Conservation (phyloP, 257 asterid genomes). For the Fraxinus excelsior region DNA sequence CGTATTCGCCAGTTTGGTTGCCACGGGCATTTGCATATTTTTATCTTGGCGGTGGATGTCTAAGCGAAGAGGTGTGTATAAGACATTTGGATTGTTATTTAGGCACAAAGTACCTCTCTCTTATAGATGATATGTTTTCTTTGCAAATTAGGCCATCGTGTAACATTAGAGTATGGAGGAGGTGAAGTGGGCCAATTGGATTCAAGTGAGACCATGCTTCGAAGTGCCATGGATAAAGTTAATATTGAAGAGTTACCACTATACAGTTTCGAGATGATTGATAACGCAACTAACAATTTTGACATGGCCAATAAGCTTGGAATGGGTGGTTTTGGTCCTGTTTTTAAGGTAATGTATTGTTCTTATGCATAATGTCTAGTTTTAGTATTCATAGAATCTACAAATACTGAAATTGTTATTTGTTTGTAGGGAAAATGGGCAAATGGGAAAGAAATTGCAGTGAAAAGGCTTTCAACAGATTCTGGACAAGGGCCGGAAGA, state of each 20-base stretch:
- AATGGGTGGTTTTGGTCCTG: constrained; percentile 51
- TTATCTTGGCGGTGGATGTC: constrained; percentile 1
- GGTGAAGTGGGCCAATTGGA: constrained; percentile 4
- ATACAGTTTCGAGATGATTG: constrained; percentile 31
- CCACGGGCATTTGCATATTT: neutral
- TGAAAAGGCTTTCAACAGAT: constrained; percentile 11
- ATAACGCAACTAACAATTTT: constrained; percentile 37
- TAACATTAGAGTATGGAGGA: neutral
- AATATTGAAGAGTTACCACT: constrained; percentile 42
- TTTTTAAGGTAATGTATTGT: constrained; percentile 33
- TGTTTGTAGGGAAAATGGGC: neutral
- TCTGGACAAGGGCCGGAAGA: constrained; percentile 1
- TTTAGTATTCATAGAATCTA: neutral
- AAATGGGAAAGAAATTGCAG: constrained; percentile 12
- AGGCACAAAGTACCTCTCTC: too few species aligned
- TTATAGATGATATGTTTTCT: neutral
- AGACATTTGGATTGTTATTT: neutral
- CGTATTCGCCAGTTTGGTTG: neutral
- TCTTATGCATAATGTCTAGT: neutral
- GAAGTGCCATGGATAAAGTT: constrained; percentile 23
- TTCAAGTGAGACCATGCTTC: constrained; percentile 22
- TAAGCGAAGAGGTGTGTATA: neutral
- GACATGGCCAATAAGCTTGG: constrained; percentile 33
- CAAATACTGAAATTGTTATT: neutral
- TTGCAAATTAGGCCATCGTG: constrained; percentile 16